Conservation (phyloP, 2,329 filamentous ascomycete genomes). For the Elsinoe fawcettii region DNA sequence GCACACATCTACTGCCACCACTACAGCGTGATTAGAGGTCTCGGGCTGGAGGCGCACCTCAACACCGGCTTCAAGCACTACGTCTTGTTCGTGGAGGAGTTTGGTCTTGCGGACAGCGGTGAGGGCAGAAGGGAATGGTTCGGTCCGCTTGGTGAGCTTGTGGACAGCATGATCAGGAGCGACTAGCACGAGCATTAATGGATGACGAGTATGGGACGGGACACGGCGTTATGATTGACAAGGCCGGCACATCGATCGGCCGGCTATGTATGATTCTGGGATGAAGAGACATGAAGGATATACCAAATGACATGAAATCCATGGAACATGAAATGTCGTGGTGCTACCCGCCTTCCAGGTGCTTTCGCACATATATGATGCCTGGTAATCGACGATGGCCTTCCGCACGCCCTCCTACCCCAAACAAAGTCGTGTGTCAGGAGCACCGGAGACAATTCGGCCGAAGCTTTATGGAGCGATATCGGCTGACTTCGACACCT, state of each 20-base stretch:
- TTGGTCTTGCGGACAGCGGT: conserved; percentile 72
- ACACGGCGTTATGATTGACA: neutral
- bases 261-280: neutral
- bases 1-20: conserved; percentile 97
- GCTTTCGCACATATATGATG: too few species aligned
- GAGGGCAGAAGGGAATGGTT: conserved; percentile 63
- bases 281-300: conserved; percentile 5
- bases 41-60: conserved; percentile 91
- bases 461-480: too few species aligned
- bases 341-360: too few species aligned
- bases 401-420: too few species aligned
- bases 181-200: conserved; percentile 46
- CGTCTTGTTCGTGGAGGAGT: conserved; percentile 96
- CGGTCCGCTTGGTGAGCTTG: conserved; percentile 88
- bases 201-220: neutral
- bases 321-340: neutral
- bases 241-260: neutral
- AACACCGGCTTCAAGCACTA: conserved; percentile 99
- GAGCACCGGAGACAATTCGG: too few species aligned
- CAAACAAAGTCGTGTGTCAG: too few species aligned
- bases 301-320: conserved; percentile 2
- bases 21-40: conserved; percentile 90
- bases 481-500: too few species aligned
- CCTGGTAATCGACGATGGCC: too few species aligned
- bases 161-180: conserved; percentile 95